Percentiles rank a stretch among this genome's conserved stretches.
Conservation (phyloP, 768 basidiomycete species). For the Megacollybia marginata region DNA sequence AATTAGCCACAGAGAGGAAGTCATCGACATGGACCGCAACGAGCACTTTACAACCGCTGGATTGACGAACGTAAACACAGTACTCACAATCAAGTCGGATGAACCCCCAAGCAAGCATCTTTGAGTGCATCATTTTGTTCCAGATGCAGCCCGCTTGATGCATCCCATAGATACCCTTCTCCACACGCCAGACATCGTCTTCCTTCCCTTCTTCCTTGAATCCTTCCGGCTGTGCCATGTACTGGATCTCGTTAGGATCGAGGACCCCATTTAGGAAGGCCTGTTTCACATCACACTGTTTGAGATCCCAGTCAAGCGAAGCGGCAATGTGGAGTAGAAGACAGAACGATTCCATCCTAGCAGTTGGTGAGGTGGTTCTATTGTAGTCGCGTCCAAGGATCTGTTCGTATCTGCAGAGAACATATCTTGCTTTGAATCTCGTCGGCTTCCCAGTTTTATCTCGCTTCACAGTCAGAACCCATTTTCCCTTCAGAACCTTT, state of each 20-base stretch:
- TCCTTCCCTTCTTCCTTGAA: slow-evolving; percentile 14
- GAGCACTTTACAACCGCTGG: slow-evolving; percentile 13
- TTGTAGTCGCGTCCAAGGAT: too few species aligned
- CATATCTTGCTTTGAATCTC: too few species aligned
- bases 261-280: slow-evolving; percentile 19
- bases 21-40: slow-evolving; percentile 29
- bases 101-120: slow-evolving; percentile 23
- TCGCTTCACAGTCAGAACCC: too few species aligned
- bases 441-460: too few species aligned
- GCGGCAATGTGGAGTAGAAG: too few species aligned
- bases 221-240: too few species aligned
- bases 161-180: not conserved
- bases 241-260: slow-evolving; percentile 10
- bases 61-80: slow-evolving; percentile 22
- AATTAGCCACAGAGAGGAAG: slow-evolving; percentile 13
- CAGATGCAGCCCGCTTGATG: too few species aligned
- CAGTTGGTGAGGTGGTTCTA: too few species aligned
- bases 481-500: too few species aligned
- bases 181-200: slow-evolving; percentile 20
- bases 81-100: slow-evolving; percentile 18
- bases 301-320: slow-evolving; percentile 16
- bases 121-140: slow-evolving; percentile 18
- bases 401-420: too few species aligned
- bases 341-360: too few species aligned
- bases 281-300: too few species aligned